Conservation (phyloP, 2,329 filamentous ascomycete species). For the Sclerotinia nivalis region DNA sequence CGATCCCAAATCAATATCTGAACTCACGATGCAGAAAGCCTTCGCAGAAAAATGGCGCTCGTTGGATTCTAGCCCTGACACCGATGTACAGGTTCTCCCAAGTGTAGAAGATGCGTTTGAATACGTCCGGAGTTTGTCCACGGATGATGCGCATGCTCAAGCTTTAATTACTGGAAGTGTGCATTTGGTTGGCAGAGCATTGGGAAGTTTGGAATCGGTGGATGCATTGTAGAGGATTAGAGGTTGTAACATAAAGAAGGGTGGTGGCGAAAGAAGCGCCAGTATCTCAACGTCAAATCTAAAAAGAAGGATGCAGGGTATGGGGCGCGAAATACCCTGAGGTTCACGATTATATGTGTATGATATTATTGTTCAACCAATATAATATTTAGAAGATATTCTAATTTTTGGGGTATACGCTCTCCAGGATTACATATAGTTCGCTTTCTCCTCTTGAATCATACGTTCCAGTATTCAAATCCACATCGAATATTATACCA, state of each 20-base stretch:
- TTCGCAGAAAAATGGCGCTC: conserved; percentile 43
- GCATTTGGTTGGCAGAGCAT: conserved; percentile 65
- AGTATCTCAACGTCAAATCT: background rate
- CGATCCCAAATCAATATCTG: conserved; percentile 45
- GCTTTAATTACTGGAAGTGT: conserved; percentile 61
- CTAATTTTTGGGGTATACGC: background rate
- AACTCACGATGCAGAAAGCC: conserved; percentile 65
- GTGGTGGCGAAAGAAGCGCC: background rate
- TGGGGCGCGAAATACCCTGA: background rate
- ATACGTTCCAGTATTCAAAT: background rate
- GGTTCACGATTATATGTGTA: background rate
- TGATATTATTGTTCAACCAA: conserved; percentile 8
- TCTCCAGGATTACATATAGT: background rate
- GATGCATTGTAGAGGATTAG: conserved; percentile 29
- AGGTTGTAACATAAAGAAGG: background rate
- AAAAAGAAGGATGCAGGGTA: background rate
- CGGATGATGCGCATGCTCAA: conserved; percentile 33
- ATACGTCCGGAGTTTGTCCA: conserved; percentile 45
- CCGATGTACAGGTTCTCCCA: conserved; percentile 45
- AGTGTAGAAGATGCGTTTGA: conserved; percentile 59
- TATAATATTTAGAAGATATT: background rate
- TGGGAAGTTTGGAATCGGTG: conserved; percentile 66
- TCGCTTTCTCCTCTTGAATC: background rate
- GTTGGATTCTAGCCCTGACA: conserved; percentile 20
- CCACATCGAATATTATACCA: background rate